Evolutionary conservation across 179 eudicot genomes (phyloP), one percentile per base, ranked within the genome.

Genomic region (Spergularia azorica): DNA sequence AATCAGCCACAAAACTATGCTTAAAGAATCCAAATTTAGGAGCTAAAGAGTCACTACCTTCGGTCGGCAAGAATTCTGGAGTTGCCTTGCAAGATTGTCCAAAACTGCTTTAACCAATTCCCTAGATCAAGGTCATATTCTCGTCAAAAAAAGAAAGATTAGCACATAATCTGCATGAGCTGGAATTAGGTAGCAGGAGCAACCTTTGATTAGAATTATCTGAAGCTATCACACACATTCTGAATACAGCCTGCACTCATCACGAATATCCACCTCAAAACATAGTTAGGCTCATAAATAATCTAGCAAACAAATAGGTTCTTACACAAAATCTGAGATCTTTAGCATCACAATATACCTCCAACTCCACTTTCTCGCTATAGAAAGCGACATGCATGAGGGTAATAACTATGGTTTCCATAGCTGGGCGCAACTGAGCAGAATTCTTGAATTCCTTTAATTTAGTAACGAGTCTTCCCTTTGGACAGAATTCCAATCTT

Each of bases 311-410:
- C 16, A 9, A 14, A 70, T 14, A 63, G 17, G 41, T 11, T 65
- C 10, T 16, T 48, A 17, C 46, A 67, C 46, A 16, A 50, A 59
- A 21, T n/a, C 8, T 0, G 26, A 52, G 21, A 71, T 55, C 26
- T 67, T 15, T 26, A 66, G 67, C 65, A 71, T 32, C 70, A 70
- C 51, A 79, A 74, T 15, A 60, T 84, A 95, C 99, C 99, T 93
- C 90, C 74, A 92, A 85, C 83, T 95, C 99, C 62, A 95, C 86
- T 82, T 87, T 88, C 76, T 95, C 99, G 79, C 99, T 95, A 73
- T 86, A 82, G 72, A 86, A 85, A 39, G 92, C 98, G 57, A 93
- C 83, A 83, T 95, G 97, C 90, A 82, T 80, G 68, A 95, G 95
- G 58, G 99, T 95, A 64, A 93, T 71, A 20, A 95, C 77, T 61